A percentile compares a stretch with the other conserved stretches of the same genome.
phyloP scores from a whole-genome alignment of 2,329 filamentous ascomycete genomes.

The Alternaria sp. region DNA sequence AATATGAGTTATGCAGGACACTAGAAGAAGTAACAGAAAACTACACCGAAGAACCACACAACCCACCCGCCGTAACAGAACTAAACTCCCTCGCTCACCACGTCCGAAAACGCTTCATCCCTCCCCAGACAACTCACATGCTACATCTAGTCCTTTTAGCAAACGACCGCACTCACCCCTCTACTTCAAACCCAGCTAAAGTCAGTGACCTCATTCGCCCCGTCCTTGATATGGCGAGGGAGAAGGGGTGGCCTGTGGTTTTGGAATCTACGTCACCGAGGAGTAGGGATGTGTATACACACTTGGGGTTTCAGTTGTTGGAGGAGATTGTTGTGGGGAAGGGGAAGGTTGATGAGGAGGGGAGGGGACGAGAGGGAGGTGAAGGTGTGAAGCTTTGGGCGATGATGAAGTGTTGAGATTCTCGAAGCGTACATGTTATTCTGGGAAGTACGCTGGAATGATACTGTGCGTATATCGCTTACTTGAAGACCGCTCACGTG shows the following conservation, averaged over 20 bases:
- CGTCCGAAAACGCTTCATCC: not conserved
- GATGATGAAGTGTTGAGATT: constrained; percentile 9
- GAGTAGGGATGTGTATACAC: constrained; percentile 7
- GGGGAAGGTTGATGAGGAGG: constrained; percentile 2
- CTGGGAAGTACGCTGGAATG: not conserved
- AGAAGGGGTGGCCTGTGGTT: constrained; percentile 9
- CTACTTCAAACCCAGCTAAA: not conserved
- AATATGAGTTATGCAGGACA: not conserved
- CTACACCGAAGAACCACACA: not conserved
- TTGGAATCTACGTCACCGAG: constrained; percentile 6
- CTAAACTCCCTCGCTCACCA: not conserved
- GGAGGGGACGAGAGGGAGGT: constrained; percentile 6
- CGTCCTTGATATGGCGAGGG: constrained; percentile 7
- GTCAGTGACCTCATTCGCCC: constrained; percentile 10
- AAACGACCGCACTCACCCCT: constrained; percentile 6
- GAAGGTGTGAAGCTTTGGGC: constrained; percentile 9
- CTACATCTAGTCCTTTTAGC: constrained; percentile 8
- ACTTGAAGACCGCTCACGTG: not conserved
- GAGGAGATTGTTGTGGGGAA: constrained; percentile 3
- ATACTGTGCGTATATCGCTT: not conserved
- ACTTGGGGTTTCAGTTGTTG: constrained; percentile 6
- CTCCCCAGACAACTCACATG: not conserved
- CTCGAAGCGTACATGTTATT: not conserved
- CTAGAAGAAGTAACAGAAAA: not conserved
- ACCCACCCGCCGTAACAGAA: constrained; percentile 1